Conservation (phyloP, 1,139 yeast genomes). For the Saccharomyces hybrid region DNA sequence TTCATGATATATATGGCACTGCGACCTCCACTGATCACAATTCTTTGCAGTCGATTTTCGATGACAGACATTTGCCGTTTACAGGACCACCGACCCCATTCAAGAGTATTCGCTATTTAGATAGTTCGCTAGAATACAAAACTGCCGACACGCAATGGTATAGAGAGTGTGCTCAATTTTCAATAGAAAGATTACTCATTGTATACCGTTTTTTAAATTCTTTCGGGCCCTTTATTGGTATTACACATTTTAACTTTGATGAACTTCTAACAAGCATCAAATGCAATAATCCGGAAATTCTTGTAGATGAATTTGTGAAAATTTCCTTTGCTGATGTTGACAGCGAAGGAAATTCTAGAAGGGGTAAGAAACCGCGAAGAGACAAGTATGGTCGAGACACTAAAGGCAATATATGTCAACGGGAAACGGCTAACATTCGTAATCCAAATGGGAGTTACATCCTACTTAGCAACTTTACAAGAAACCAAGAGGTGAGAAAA, state of each 20-base stretch:
- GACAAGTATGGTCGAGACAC: background rate
- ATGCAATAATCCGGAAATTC: conserved; percentile 24
- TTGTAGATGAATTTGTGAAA: conserved; percentile 26
- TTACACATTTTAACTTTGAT: conserved; percentile 26
- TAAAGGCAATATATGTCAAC: background rate
- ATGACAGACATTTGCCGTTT: background rate
- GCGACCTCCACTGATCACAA: background rate
- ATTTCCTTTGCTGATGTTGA: conserved; percentile 18
- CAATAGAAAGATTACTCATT: conserved; percentile 2
- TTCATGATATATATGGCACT: background rate
- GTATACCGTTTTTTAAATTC: conserved; percentile 26
- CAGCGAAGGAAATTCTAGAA: conserved; percentile 33
- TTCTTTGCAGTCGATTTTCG: background rate
- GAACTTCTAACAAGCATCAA: conserved; percentile 25
- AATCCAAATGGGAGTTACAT: background rate
- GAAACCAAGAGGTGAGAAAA: conserved; percentile 16
- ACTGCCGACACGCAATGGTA: background rate
- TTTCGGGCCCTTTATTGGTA: conserved; percentile 19
- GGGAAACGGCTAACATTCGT: background rate
- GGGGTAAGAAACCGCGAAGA: background rate
- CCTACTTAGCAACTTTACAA: background rate
- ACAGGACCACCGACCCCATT: background rate
- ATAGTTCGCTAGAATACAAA: background rate
- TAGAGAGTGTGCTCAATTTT: background rate
- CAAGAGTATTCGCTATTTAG: background rate